phyloP scores from a whole-genome alignment of 1,284 basidiomycete species.

The Boletus semigastroideus region DNA sequence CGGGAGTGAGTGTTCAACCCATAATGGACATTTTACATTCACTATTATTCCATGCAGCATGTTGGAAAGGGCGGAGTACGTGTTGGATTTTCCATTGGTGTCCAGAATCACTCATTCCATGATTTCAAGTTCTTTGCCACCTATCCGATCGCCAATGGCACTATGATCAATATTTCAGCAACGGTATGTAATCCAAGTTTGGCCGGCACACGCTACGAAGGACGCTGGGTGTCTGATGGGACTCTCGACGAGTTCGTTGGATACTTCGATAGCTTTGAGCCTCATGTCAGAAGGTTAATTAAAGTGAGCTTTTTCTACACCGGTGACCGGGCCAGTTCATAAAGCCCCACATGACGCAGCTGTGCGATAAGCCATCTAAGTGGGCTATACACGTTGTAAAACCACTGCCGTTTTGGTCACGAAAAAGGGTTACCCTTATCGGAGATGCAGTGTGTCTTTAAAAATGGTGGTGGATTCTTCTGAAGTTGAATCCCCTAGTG shows the following conservation, averaged over 20 bases:
- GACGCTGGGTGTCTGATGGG: constrained; percentile 35
- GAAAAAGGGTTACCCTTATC: constrained; percentile 29
- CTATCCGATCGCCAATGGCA: constrained; percentile 44
- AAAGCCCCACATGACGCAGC: background rate
- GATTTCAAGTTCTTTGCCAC: constrained; percentile 42
- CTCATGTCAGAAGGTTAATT: constrained; percentile 40
- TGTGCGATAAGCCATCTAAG: background rate
- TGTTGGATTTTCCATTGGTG: background rate
- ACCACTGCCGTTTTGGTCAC: constrained; percentile 28
- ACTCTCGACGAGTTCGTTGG: constrained; percentile 30
- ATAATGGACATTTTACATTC: background rate
- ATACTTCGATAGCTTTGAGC: constrained; percentile 42
- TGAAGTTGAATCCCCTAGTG: constrained; percentile 8
- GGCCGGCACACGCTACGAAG: constrained; percentile 35
- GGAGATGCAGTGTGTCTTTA: constrained; percentile 32
- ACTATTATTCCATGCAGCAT: background rate
- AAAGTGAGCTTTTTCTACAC: constrained; percentile 29
- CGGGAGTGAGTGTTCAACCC: background rate
- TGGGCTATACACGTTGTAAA: constrained; percentile 25
- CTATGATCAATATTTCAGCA: constrained; percentile 43
- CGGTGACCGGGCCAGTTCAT: background rate
- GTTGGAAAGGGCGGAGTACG: constrained; percentile 2
- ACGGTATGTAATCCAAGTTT: constrained; percentile 36
- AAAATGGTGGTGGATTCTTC: background rate
- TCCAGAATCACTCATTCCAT: constrained; percentile 6